Base-by-base conservation (phyloP, 306 rosid genomes). In the Cucumis cinereus region DNA sequence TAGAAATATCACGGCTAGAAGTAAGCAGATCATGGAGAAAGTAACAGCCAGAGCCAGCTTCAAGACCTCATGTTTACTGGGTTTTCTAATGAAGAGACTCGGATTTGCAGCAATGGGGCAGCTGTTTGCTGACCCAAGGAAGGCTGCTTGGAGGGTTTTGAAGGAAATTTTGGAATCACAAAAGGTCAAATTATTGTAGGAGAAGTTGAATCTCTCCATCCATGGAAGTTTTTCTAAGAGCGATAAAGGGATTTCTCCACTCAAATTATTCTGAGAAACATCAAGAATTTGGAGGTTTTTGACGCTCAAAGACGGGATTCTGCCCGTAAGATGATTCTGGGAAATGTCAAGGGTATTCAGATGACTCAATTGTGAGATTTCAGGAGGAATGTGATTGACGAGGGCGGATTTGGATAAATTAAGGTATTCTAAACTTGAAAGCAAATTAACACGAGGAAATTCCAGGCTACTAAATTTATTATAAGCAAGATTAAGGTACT, bases 21-120 rank as follows among this genome's bases (percentile, higher is more conserved):
- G 88, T 81, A 92, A 33, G 80, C 82, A 92, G 66, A 87, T 76
- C 99, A 95, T 80, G 41, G 92, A 85, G 80, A 95, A 50, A 60
- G 93, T 83, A 73, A 95, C 77, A 63, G 67, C 97, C 81, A 92
- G 64, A 76, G 99, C 99, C 59, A 95, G 86, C 82, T 83, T 87
- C 82, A 88, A 87, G 47, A 87, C 91, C 69, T 63, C 87, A 26
- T 84, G 93, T 28, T 74, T 76, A 26, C 53, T 59, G 43, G 78
- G 82, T 82, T 56, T 84, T 74, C 87, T 81, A 43, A 74, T 76
- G 75, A 95, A 83, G 36, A 89, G 83, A 61, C 28, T 49, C 1
- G 98, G 96, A 43, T 95, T 88, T n/a, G 91, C 99, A 64, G 99
- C 97, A 63, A 95, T 81, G n/a, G 99, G 99, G 62, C 99, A 95